Conservation (phyloP, 2,329 filamentous ascomycete species). For the Dothistroma pini region DNA sequence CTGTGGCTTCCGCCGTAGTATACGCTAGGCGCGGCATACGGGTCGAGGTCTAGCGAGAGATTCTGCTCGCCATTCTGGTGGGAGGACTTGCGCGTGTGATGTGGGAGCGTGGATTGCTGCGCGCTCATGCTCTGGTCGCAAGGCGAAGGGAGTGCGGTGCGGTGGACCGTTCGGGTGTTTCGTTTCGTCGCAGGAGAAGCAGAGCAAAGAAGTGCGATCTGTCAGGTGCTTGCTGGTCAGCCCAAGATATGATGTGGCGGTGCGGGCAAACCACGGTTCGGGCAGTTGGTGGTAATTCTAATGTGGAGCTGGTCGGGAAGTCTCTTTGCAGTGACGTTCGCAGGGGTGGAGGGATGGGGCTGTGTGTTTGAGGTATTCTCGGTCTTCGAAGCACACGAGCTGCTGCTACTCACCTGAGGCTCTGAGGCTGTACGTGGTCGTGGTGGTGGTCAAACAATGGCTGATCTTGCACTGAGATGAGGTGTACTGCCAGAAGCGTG, state of each 20-base stretch:
- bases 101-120: constrained; percentile 32
- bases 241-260: constrained; percentile 2
- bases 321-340: constrained; percentile 5
- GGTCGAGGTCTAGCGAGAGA: constrained; percentile 45
- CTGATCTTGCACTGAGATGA: not conserved
- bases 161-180: not conserved
- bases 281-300: constrained; percentile 1
- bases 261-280: constrained; percentile 6
- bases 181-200: not conserved
- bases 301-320: constrained; percentile 4
- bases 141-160: not conserved
- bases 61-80: constrained; percentile 13
- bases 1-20: constrained; percentile 57
- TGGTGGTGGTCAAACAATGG: not conserved
- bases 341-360: not conserved
- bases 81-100: constrained; percentile 17
- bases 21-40: constrained; percentile 55
- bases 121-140: constrained; percentile 35
- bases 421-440: not conserved
- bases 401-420: not conserved
- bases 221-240: constrained; percentile 2
- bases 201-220: not conserved
- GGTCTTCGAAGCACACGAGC: not conserved
- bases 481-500: not conserved
- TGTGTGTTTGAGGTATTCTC: not conserved